Percentiles rank a stretch among this genome's conserved stretches.
Conservation (phyloP, 2,329 filamentous ascomycete genomes). For the Parasarocladium wereldwijsianum region DNA sequence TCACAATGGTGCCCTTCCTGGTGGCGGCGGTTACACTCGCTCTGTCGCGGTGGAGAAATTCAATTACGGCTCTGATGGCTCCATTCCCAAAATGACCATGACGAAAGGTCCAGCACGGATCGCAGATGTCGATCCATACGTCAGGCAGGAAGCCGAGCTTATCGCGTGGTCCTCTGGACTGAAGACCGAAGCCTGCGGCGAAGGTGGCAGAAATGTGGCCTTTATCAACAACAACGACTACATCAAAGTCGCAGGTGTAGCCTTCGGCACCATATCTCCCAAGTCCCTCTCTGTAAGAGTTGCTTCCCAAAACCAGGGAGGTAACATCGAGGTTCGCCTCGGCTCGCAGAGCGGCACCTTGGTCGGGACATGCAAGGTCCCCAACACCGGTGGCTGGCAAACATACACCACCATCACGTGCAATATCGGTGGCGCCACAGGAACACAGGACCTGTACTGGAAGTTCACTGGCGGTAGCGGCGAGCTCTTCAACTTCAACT, state of each 20-base stretch:
- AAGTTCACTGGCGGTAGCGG: slow-evolving; percentile 9
- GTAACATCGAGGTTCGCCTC: slow-evolving; percentile 14
- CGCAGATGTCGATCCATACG: slow-evolving; percentile 13
- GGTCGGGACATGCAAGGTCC: slow-evolving; percentile 12
- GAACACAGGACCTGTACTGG: slow-evolving; percentile 11
- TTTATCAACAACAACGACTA: slow-evolving; percentile 16
- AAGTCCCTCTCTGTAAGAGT: slow-evolving; percentile 12
- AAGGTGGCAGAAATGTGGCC: slow-evolving; percentile 13
- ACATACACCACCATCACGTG: slow-evolving; percentile 11
- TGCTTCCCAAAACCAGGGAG: slow-evolving; percentile 11
- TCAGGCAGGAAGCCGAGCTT: slow-evolving; percentile 14
- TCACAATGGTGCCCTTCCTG: slow-evolving; percentile 16
- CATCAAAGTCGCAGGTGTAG: slow-evolving; percentile 17
- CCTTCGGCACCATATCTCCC: slow-evolving; percentile 12
- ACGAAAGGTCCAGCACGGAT: slow-evolving; percentile 14
- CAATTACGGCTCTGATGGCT: slow-evolving; percentile 13
- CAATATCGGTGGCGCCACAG: slow-evolving; percentile 9
- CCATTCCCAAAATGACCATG: slow-evolving; percentile 14
- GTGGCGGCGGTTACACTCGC: slow-evolving; percentile 13
- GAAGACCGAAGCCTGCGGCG: slow-evolving; percentile 10
- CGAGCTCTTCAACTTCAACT: slow-evolving; percentile 12
- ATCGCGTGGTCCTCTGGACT: slow-evolving; percentile 14
- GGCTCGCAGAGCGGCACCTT: slow-evolving; percentile 12
- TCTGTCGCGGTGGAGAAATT: slow-evolving; percentile 15
- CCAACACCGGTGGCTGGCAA: slow-evolving; percentile 14